Evolutionary conservation across 805 yeast genomes (phyloP).

Genomic region (Candida insectorum): DNA sequence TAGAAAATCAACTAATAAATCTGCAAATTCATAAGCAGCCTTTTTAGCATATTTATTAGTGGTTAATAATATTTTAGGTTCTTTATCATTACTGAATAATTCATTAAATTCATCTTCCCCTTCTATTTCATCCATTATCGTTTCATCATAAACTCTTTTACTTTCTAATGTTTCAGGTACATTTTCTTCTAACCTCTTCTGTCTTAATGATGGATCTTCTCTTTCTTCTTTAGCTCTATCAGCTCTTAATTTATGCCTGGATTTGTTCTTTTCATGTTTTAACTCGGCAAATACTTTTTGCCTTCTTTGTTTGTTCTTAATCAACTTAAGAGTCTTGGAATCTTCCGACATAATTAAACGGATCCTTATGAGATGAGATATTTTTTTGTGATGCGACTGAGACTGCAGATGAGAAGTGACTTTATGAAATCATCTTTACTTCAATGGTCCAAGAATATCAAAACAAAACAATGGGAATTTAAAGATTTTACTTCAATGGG

Average conservation of each 20-base stretch:
- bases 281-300: constrained; percentile 72
- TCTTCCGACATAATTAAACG: constrained; percentile 18
- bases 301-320: constrained; percentile 76
- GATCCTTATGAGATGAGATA: constrained; percentile 6
- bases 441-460: constrained; percentile 19
- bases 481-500: constrained; percentile 20
- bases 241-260: constrained; percentile 72
- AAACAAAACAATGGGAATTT: constrained; percentile 16
- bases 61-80: constrained; percentile 87
- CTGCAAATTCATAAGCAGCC: constrained; percentile 87
- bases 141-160: constrained; percentile 84
- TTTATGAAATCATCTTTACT: constrained; percentile 3
- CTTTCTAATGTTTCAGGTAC: constrained; percentile 80
- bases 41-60: constrained; percentile 85
- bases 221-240: constrained; percentile 85
- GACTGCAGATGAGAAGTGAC: constrained; percentile 1
- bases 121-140: constrained; percentile 58
- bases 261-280: constrained; percentile 71
- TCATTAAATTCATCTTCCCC: constrained; percentile 63
- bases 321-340: constrained; percentile 33
- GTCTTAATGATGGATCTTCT: constrained; percentile 76
- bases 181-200: constrained; percentile 72
- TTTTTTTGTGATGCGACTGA: constrained; percentile 1
- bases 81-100: constrained; percentile 45
- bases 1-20: constrained; percentile 73